Percentiles rank a stretch among this genome's conserved stretches.
Conservation (phyloP, 257 asterid species). For the Cruciata laevipes region DNA sequence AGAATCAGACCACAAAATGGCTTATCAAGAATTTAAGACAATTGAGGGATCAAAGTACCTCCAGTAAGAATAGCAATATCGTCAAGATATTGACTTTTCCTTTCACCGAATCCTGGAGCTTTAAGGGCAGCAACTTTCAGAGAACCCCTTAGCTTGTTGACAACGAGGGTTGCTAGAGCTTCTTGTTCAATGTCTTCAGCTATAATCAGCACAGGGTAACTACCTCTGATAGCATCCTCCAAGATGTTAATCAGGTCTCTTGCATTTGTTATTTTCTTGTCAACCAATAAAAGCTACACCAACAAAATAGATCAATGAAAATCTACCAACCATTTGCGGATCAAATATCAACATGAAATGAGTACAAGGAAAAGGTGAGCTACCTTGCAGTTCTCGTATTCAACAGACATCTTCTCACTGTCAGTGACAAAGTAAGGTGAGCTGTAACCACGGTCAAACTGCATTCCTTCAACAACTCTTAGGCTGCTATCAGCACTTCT, state of each 20-base stretch:
- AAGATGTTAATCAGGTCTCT: slow-evolving; percentile 69
- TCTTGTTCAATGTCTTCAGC: slow-evolving; percentile 99
- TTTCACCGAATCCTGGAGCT: slow-evolving; percentile 98
- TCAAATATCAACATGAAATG: background rate
- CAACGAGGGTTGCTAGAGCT: slow-evolving; percentile 96
- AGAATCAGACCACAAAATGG: background rate
- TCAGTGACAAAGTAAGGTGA: slow-evolving; percentile 94
- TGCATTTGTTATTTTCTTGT: slow-evolving; percentile 91
- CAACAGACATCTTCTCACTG: slow-evolving; percentile 88
- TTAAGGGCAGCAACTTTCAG: slow-evolving; percentile 93
- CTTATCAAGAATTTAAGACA: background rate
- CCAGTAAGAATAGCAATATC: slow-evolving; percentile 92
- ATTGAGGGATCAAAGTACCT: slow-evolving; percentile 37
- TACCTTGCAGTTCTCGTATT: slow-evolving; percentile 96
- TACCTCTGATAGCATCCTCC: slow-evolving; percentile 92
- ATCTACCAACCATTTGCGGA: background rate
- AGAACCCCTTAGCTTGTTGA: slow-evolving; percentile 89
- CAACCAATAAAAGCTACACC: slow-evolving; percentile 74
- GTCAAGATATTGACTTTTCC: slow-evolving; percentile 95
- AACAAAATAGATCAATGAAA: slow-evolving; percentile 8
- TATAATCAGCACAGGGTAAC: slow-evolving; percentile 73
- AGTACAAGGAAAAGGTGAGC: background rate
- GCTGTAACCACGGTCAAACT: slow-evolving; percentile 89
- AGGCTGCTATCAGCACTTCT: slow-evolving; percentile 87
- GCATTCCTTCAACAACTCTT: slow-evolving; percentile 96